Evolutionary conservation across 2,329 filamentous ascomycete species (phyloP).

Genomic region (Anthostomella pinea): DNA sequence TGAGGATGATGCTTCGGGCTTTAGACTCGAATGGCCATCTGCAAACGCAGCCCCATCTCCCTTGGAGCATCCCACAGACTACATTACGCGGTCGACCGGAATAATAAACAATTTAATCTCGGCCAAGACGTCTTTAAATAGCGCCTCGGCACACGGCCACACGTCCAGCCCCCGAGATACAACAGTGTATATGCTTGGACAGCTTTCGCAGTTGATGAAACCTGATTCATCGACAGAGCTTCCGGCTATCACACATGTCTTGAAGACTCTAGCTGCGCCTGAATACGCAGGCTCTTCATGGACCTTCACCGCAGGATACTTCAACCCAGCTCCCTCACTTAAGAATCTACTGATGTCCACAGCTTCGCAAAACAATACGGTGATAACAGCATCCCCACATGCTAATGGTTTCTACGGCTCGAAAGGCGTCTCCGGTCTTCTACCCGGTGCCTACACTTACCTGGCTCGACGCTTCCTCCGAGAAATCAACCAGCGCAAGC

Average conservation of each 20-base stretch:
- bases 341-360: conserved; percentile 76
- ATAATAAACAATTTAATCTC: conserved; percentile 66
- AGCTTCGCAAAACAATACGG: conserved; percentile 66
- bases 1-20: conserved; percentile 50
- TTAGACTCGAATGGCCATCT: conserved; percentile 68
- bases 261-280: conserved; percentile 63
- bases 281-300: conserved; percentile 70
- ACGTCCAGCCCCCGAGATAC: conserved; percentile 51
- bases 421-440: conserved; percentile 80
- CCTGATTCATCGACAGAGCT: conserved; percentile 86
- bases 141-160: conserved; percentile 18
- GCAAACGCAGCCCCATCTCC: conserved; percentile 75
- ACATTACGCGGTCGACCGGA: conserved; percentile 65
- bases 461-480: conserved; percentile 79
- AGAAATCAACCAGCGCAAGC: conserved; percentile 44
- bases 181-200: conserved; percentile 79
- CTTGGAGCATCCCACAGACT: conserved; percentile 64
- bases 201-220: conserved; percentile 80
- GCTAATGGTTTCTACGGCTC: conserved; percentile 96
- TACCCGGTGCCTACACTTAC: conserved; percentile 89
- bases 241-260: conserved; percentile 72
- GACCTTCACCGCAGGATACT: conserved; percentile 98
- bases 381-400: conserved; percentile 88
- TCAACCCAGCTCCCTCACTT: conserved; percentile 88
- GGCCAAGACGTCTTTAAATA: conserved; percentile 37